A percentile compares a stretch with the other conserved stretches of the same genome.
These are phyloP conservation scores for Trichomonascus vanleenenianus DNA, from an alignment of 805 yeast species.

Conservation along the genomic window DNA sequence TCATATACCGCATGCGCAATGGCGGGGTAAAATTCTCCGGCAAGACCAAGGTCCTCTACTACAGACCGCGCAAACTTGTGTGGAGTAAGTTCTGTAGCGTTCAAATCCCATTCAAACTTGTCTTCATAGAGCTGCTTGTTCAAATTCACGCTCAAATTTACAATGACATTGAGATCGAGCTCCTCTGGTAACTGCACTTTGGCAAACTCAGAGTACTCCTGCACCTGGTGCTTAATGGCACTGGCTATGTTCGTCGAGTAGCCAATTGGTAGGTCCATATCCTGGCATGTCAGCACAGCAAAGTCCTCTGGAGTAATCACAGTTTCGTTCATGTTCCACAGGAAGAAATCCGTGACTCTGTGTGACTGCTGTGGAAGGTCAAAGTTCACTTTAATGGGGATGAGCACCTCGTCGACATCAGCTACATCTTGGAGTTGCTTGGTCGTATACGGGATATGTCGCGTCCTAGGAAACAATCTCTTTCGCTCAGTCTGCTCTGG, in stretches of 20 bases:
- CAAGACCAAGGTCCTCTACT: conserved; percentile 76
- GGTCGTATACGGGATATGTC: conserved; percentile 31
- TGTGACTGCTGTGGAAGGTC: conserved; percentile 41
- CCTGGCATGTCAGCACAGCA: conserved; percentile 71
- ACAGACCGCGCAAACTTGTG: conserved; percentile 76
- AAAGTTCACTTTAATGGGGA: conserved; percentile 60
- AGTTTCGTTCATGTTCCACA: conserved; percentile 67
- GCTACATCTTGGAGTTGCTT: conserved; percentile 32
- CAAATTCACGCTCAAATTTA: conserved; percentile 73
- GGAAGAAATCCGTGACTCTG: conserved; percentile 53
- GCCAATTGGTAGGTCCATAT: conserved; percentile 67
- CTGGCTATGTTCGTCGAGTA: conserved; percentile 55
- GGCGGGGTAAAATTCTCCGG: conserved; percentile 82
- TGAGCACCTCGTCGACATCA: conserved; percentile 37
- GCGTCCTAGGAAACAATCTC: conserved; percentile 36
- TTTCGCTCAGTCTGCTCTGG: conserved; percentile 24
- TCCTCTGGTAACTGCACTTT: conserved; percentile 61
- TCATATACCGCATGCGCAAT: conserved; percentile 85
- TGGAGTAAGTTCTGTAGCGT: conserved; percentile 49
- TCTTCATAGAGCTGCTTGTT: conserved; percentile 83
- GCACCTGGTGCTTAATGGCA: conserved; percentile 73
- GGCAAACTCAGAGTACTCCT: conserved; percentile 59
- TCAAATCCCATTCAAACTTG: conserved; percentile 88
- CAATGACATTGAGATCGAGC: conserved; percentile 61
- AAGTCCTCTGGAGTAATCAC: conserved; percentile 64